Conservation (phyloP, 2,329 filamentous ascomycete species). For the Pestalotiopsis sp. region DNA sequence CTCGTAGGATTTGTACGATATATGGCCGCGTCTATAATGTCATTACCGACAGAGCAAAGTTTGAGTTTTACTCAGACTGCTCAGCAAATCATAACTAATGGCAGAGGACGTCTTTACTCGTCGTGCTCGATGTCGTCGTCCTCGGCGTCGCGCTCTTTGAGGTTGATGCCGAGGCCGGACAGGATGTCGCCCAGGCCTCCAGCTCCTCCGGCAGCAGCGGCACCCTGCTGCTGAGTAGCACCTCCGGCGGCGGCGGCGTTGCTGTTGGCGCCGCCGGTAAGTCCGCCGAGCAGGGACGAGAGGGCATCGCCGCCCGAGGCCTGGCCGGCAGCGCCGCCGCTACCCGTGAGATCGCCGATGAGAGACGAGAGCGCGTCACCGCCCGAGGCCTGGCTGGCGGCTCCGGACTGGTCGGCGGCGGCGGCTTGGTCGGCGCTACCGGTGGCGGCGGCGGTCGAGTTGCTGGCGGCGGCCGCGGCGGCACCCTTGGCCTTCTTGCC, state of each 20-base stretch:
- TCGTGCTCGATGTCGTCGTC: background rate
- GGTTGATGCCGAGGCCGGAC: background rate
- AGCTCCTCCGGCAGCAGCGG: background rate
- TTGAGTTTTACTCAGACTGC: no score
- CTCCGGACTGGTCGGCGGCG: background rate
- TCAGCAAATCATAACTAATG: background rate
- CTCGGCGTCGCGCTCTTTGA: background rate
- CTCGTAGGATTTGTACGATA: background rate
- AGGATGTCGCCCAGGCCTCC: background rate
- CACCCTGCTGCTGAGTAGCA: background rate
- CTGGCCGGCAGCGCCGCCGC: background rate
- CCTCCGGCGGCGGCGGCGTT: background rate
- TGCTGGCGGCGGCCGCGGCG: slow-evolving; percentile 34
- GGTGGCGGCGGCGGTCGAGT: slow-evolving; percentile 31
- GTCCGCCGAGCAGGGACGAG: background rate
- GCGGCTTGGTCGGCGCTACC: background rate
- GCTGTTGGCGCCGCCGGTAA: background rate
- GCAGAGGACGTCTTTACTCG: background rate
- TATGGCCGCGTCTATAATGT: background rate
- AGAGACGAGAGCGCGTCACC: background rate
- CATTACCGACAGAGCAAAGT: background rate
- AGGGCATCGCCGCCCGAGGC: background rate
- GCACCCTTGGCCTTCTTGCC: slow-evolving; percentile 25
- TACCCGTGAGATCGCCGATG: background rate
- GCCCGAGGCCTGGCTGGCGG: background rate